Evolutionary conservation across 2,329 filamentous ascomycete genomes (phyloP).

Genomic region (Microcyclospora pomicola): DNA sequence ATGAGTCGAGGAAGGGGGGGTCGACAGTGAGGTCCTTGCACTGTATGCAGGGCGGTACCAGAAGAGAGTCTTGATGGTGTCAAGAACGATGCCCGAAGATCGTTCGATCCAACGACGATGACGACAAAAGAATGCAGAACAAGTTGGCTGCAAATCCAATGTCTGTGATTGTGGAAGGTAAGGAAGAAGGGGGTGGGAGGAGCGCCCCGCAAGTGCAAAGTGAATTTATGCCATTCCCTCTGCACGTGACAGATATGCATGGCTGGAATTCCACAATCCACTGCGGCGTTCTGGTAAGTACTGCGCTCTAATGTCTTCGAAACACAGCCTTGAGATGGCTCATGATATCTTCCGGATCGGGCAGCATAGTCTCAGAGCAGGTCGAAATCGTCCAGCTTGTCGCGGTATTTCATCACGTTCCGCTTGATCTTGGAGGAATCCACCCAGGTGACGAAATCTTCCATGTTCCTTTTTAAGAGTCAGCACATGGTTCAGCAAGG

Average conservation of each 20-base stretch:
- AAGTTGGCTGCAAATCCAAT: no score
- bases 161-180: no score
- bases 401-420: conserved; percentile 86
- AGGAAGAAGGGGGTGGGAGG: no score
- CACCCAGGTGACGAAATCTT: conserved; percentile 95
- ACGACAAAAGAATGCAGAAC: no score
- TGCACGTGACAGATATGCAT: background rate
- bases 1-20: no score
- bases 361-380: conserved; percentile 46
- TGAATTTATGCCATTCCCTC: background rate
- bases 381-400: conserved; percentile 93
- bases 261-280: background rate
- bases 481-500: conserved; percentile 1
- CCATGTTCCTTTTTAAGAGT: conserved; percentile 49
- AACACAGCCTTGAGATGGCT: background rate
- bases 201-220: no score
- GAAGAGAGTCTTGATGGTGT: no score
- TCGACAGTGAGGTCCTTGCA: no score
- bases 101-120: no score
- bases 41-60: no score
- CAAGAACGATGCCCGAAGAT: no score
- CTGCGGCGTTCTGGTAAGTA: background rate
- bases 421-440: conserved; percentile 95
- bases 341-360: background rate
- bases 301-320: background rate